These are phyloP conservation scores for Pugionium cornutum DNA, from an alignment of 345 rosid genomes.

Conservation along the genomic window DNA sequence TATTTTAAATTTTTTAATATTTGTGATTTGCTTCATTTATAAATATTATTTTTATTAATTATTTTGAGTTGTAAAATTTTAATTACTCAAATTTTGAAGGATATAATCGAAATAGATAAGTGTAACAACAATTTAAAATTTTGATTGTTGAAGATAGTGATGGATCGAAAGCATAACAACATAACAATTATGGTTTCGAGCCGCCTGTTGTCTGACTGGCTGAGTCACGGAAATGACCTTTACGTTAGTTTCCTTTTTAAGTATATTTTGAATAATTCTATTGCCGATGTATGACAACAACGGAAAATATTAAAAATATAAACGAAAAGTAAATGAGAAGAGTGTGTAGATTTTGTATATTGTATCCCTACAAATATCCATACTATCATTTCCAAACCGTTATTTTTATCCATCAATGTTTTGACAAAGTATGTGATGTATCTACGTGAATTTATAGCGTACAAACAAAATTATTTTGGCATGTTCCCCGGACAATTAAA, in stretches of 20 bases:
- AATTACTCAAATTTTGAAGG: too few relatives aligned
- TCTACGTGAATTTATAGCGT: background rate
- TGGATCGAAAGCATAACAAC: constrained; percentile 36
- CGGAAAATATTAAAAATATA: too few relatives aligned
- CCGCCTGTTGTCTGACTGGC: constrained; percentile 36
- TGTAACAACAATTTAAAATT: too few relatives aligned
- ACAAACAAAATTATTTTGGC: constrained; percentile 6
- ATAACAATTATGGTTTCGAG: constrained; percentile 26
- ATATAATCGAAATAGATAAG: too few relatives aligned
- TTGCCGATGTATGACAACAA: too few relatives aligned
- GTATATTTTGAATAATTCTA: background rate
- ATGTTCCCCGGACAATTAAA: background rate
- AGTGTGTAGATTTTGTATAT: background rate
- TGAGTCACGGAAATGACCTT: constrained; percentile 39
- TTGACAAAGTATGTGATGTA: background rate
- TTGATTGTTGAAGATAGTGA: constrained; percentile 42
- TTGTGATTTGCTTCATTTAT: too few relatives aligned
- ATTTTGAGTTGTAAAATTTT: too few relatives aligned
- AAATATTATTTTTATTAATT: too few relatives aligned
- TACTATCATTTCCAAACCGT: background rate
- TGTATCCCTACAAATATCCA: background rate
- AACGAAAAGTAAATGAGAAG: background rate
- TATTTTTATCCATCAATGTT: background rate
- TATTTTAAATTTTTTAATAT: too few relatives aligned
- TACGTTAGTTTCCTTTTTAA: background rate